phyloP scores from a whole-genome alignment of 2,329 filamentous ascomycete genomes.

The Grosmannia serpens region DNA sequence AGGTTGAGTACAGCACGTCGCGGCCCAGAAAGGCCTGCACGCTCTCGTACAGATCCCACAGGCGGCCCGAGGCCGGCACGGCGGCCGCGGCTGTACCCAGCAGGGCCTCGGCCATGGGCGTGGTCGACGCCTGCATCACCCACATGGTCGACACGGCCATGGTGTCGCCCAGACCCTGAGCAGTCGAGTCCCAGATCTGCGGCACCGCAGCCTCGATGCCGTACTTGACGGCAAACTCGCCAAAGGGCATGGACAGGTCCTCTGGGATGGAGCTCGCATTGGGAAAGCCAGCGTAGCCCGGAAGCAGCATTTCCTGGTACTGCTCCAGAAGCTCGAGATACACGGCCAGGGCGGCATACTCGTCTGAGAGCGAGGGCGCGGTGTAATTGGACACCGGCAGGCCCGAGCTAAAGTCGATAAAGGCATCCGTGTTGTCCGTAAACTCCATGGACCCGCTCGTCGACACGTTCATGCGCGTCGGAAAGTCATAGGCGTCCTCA shows the following conservation, averaged over 20 bases:
- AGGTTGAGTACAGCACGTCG: constrained; percentile 15
- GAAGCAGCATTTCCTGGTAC: constrained; percentile 13
- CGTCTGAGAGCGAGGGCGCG: constrained; percentile 3
- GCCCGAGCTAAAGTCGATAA: constrained; percentile 22
- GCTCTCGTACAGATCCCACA: constrained; percentile 12
- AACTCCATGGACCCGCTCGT: constrained; percentile 18
- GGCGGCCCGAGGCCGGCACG: constrained; percentile 12
- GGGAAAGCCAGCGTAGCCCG: constrained; percentile 5
- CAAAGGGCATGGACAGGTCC: constrained; percentile 30
- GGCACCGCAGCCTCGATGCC: constrained; percentile 23
- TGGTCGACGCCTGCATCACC: constrained; percentile 9
- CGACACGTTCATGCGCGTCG: constrained; percentile 20
- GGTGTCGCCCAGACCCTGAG: constrained; percentile 12
- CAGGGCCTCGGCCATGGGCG: constrained; percentile 14
- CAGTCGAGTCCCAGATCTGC: constrained; percentile 1
- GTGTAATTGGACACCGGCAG: constrained; percentile 7
- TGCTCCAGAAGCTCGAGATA: constrained; percentile 11
- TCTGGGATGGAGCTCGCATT: constrained; percentile 23
- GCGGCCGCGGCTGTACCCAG: constrained; percentile 11
- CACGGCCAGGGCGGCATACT: constrained; percentile 4
- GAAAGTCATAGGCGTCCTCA: constrained; percentile 21
- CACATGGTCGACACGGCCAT: constrained; percentile 12
- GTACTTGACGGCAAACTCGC: constrained; percentile 30
- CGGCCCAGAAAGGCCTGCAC: constrained; percentile 10
- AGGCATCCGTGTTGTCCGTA: constrained; percentile 8